Evolutionary conservation across 768 basidiomycete species (phyloP).

Genomic region (Tricholoma terreum): DNA sequence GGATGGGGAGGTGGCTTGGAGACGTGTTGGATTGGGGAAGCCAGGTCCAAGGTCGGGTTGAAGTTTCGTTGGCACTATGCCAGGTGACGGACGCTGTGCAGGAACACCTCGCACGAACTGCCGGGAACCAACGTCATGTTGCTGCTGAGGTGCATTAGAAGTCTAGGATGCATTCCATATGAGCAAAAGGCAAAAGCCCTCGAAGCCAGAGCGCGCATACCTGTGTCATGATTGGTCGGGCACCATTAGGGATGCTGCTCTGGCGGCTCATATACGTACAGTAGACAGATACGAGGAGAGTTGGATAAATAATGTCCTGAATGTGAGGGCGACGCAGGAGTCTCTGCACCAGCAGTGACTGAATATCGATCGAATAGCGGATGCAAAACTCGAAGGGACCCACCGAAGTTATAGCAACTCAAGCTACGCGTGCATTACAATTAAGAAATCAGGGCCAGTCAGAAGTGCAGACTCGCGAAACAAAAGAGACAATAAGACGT

Average conservation of each 20-base stretch:
- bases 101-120: neutral
- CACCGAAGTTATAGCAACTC: neutral
- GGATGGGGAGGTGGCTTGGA: neutral
- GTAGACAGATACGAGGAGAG: neutral
- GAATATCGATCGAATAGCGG: neutral
- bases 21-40: neutral
- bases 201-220: neutral
- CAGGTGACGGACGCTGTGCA: neutral
- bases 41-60: neutral
- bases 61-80: neutral
- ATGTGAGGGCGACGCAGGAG: neutral
- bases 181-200: neutral
- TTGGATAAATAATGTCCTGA: too few relatives aligned
- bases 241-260: neutral
- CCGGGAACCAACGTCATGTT: neutral
- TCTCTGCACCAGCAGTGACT: conserved; percentile 2
- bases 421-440: neutral
- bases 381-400: neutral
- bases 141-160: neutral
- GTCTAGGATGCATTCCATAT: neutral
- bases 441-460: neutral
- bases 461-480: neutral
- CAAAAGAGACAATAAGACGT: conserved; percentile 8
- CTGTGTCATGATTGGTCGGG: neutral
- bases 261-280: neutral